phyloP scores from a whole-genome alignment of 345 rosid genomes.

The Salix brachista region DNA sequence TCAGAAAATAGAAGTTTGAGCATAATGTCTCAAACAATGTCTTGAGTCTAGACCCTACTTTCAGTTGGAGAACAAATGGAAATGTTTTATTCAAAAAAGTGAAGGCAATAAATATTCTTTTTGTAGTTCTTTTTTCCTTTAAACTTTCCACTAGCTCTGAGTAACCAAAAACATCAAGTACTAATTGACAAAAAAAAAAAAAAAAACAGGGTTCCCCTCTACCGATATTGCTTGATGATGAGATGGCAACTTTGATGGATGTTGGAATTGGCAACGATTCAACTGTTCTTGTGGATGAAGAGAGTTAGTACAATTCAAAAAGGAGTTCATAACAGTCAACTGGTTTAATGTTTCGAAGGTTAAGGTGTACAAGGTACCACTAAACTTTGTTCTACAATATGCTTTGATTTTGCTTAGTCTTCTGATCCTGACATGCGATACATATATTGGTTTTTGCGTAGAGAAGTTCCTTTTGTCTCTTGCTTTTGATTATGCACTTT shows the following conservation, averaged over 20 bases:
- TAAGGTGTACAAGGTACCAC: neutral
- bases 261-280: slow-evolving; percentile 59
- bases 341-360: neutral
- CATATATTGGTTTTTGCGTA: neutral
- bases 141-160: neutral
- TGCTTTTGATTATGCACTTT: neutral
- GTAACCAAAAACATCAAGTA: neutral
- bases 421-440: neutral
- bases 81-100: no score
- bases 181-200: neutral
- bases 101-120: neutral
- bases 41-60: no score
- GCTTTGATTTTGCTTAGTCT: neutral
- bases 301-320: neutral
- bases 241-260: slow-evolving; percentile 65
- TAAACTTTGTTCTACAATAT: neutral
- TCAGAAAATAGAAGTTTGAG: neutral
- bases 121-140: neutral
- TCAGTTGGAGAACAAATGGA: no score
- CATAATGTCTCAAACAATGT: no score
- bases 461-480: neutral
- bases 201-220: slow-evolving; percentile 62
- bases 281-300: slow-evolving; percentile 69
- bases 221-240: slow-evolving; percentile 67
- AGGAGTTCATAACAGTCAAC: neutral